A percentile compares a stretch with the other conserved stretches of the same genome.
Evolutionary conservation across 2,329 filamentous ascomycete genomes (phyloP).

Genomic region (Arachnomyces sp.): DNA sequence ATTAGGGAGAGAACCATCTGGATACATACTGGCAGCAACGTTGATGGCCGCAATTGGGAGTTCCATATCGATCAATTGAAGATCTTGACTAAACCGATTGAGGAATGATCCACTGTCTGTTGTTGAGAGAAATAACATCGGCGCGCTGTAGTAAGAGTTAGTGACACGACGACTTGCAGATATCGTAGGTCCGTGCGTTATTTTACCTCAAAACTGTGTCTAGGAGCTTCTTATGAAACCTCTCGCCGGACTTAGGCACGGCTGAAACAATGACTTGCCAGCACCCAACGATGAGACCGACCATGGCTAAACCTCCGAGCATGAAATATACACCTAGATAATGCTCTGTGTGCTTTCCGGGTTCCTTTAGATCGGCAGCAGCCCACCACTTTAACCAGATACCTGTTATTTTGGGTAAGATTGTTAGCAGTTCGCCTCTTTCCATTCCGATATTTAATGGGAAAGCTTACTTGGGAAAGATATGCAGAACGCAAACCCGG

Average conservation of each 20-base stretch:
- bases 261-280: slow-evolving; percentile 41
- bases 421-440: too few relatives aligned
- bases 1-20: too few relatives aligned
- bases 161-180: slow-evolving; percentile 6
- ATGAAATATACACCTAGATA: slow-evolving; percentile 34
- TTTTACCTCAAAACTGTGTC: slow-evolving; percentile 40
- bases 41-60: slow-evolving; percentile 35
- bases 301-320: slow-evolving; percentile 30
- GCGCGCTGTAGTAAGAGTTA: slow-evolving; percentile 23
- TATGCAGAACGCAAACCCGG: slow-evolving; percentile 33
- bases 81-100: slow-evolving; percentile 40
- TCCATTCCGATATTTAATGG: too few relatives aligned
- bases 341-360: slow-evolving; percentile 26
- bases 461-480: slow-evolving; percentile 30
- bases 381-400: slow-evolving; percentile 40
- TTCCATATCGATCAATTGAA: slow-evolving; percentile 38
- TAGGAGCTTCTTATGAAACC: slow-evolving; percentile 43
- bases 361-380: slow-evolving; percentile 26
- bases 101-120: slow-evolving; percentile 36
- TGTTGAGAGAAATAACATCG: slow-evolving; percentile 36
- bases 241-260: slow-evolving; percentile 46
- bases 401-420: slow-evolving; percentile 11
- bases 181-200: too few relatives aligned
- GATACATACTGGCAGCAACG: slow-evolving; percentile 29
- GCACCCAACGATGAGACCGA: slow-evolving; percentile 29